A percentile compares a stretch with the other conserved stretches of the same genome.
These are phyloP conservation scores for Periglandula ipomoeae DNA, from an alignment of 2,329 filamentous ascomycete genomes.

Conservation along the genomic window DNA sequence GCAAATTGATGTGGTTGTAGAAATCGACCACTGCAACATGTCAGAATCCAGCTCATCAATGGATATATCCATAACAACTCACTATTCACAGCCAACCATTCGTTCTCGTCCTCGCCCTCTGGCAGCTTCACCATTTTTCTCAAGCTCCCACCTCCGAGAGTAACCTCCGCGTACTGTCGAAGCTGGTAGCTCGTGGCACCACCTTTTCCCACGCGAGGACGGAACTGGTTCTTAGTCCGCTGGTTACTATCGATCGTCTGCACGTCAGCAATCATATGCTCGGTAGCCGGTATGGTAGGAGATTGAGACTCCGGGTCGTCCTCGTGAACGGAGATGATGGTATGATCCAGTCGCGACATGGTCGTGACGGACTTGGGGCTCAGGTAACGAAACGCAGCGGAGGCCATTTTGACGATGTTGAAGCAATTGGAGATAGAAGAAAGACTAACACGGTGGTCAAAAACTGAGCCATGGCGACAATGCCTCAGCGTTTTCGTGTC, in stretches of 20 bases:
- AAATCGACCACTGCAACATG: constrained; percentile 79
- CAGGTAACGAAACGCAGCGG: constrained; percentile 20
- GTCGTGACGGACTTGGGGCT: constrained; percentile 23
- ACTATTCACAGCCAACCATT: constrained; percentile 98
- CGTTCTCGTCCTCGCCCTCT: constrained; percentile 94
- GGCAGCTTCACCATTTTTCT: constrained; percentile 94
- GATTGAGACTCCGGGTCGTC: constrained; percentile 14
- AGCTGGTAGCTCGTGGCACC: constrained; percentile 84
- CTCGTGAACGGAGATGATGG: constrained; percentile 23
- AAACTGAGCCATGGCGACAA: constrained; percentile 30
- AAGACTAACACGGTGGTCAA: constrained; percentile 33
- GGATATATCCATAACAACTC: no score
- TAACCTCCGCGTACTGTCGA: constrained; percentile 96
- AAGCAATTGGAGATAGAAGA: constrained; percentile 4
- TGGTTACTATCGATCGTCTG: constrained; percentile 45
- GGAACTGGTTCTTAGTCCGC: constrained; percentile 83
- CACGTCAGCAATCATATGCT: constrained; percentile 21
- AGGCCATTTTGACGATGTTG: constrained; percentile 14
- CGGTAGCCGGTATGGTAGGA: constrained; percentile 13
- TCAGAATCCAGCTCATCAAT: no score
- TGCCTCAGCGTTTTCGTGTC: constrained; percentile 5
- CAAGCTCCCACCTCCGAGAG: constrained; percentile 86
- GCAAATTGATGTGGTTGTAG: constrained; percentile 99
- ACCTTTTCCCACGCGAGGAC: constrained; percentile 78
- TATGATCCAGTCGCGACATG: constrained; percentile 21